Base-by-base conservation (phyloP, 2,329 filamentous ascomycete species). In the Trichoderma koningii region DNA sequence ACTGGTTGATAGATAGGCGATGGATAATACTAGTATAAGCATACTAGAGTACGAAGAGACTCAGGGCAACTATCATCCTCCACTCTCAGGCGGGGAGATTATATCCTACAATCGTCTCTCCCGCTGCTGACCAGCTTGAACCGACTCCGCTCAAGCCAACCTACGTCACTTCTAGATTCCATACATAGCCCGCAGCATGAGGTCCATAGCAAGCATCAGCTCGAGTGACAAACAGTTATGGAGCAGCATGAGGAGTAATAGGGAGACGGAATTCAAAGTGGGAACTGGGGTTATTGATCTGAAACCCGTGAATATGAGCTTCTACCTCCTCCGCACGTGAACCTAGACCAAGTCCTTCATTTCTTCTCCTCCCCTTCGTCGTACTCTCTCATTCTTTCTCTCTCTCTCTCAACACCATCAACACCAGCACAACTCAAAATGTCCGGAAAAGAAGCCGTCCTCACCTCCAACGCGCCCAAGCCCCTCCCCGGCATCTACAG, bases 401-500 rank as follows among this genome's bases (percentile, higher is more conserved):
- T 6, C 21, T 52, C n/a, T 52, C 23, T 50, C 61, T 56, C 34
- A 41, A 5, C 41, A 44, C 42, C 34, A 38, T 2, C 34, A 30
- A 30, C 34, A 12, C 3, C 34, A 38, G 10, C 34, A 14, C 34
- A 38, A 14, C 21, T 47, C 66, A 70, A 66, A 57, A 77, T 76
- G 74, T 66, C 74, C 45, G 67, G 69, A 65, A 78, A 78, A 71
- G 74, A 70, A 66, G 68, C 75, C 45, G 75, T 80, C 65, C 69
- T 76, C 61, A 79, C 77, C 42, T 72, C 77, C 52, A 78, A 79
- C 69, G 77, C 78, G 45, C 77, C 78, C 51, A 77, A 77, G 72
- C 76, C 77, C 14, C 71, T 78, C 17, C 74, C 78, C 6, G 71
- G 71, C 68, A 75, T 80, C 67, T 79, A 79, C 71, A 80, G 75